These are phyloP conservation scores for Hyphopichia burtonii DNA, from an alignment of 1,139 yeast genomes.

Conservation along the genomic window DNA sequence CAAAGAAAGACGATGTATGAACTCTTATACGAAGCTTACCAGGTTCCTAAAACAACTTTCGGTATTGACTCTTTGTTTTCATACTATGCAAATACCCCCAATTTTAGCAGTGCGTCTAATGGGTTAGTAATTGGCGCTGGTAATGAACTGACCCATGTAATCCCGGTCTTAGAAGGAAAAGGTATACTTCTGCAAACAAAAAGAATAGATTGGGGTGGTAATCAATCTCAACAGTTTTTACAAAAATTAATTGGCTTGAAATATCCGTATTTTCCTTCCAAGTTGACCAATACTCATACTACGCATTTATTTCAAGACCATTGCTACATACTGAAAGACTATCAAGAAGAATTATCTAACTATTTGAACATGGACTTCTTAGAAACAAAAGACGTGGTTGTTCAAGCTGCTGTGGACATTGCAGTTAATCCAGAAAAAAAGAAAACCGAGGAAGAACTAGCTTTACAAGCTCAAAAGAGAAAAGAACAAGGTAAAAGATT, in stretches of 20 bases:
- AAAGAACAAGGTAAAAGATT: conserved; percentile 83
- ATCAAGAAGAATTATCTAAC: conserved; percentile 57
- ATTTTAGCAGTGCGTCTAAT: conserved; percentile 30
- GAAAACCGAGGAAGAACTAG: conserved; percentile 81
- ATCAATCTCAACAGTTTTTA: conserved; percentile 64
- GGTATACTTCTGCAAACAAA: conserved; percentile 71
- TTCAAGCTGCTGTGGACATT: conserved; percentile 77
- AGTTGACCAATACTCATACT: conserved; percentile 62
- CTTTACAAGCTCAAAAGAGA: conserved; percentile 73
- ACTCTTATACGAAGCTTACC: conserved; percentile 76
- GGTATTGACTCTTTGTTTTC: conserved; percentile 85
- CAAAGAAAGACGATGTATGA: conserved; percentile 80
- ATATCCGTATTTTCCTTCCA: conserved; percentile 89
- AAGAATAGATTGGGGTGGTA: conserved; percentile 92
- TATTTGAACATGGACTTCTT: conserved; percentile 62
- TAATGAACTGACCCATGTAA: conserved; percentile 75
- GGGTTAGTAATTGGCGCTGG: conserved; percentile 85
- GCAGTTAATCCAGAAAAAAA: conserved; percentile 52
- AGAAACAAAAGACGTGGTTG: conserved; percentile 65
- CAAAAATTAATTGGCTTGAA: conserved; percentile 68
- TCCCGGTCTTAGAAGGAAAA: conserved; percentile 72
- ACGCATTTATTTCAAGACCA: conserved; percentile 68
- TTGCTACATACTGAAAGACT: conserved; percentile 75
- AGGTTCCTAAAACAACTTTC: conserved; percentile 68
- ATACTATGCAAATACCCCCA: conserved; percentile 50